These are phyloP conservation scores for Xerocomellus amylosporus DNA, from an alignment of 768 basidiomycete genomes.

Conservation along the genomic window DNA sequence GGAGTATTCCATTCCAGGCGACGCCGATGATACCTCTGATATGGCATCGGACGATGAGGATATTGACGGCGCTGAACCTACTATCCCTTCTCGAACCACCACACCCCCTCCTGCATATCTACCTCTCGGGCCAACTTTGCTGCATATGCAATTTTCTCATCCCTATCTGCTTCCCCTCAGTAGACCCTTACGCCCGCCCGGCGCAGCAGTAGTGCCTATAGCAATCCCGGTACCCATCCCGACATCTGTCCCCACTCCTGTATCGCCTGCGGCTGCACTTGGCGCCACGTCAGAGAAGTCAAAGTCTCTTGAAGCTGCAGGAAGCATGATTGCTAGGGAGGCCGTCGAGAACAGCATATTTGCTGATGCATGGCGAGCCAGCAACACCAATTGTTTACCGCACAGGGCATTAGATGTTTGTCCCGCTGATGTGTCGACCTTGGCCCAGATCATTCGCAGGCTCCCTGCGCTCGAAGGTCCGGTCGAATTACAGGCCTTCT, in stretches of 20 bases:
- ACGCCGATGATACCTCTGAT: constrained; percentile 39
- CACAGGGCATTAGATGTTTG: constrained; percentile 42
- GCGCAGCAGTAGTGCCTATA: constrained; percentile 46
- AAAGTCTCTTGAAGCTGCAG: constrained; percentile 66
- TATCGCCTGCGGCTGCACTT: constrained; percentile 73
- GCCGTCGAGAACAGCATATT: constrained; percentile 72
- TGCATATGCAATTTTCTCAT: constrained; percentile 70
- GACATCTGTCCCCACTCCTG: constrained; percentile 74
- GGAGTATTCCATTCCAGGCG: constrained; percentile 32
- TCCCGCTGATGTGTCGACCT: constrained; percentile 52
- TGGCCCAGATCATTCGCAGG: constrained; percentile 37
- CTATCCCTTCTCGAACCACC: constrained; percentile 47
- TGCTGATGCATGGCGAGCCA: constrained; percentile 62
- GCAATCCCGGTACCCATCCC: constrained; percentile 40
- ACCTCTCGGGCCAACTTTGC: constrained; percentile 64
- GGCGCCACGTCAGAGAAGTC: constrained; percentile 64
- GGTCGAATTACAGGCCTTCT: constrained; percentile 44
- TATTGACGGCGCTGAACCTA: constrained; percentile 28
- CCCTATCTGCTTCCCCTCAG: constrained; percentile 58
- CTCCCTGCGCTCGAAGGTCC: constrained; percentile 40
- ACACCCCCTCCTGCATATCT: constrained; percentile 73
- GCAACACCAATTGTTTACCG: constrained; percentile 23
- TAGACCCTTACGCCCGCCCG: constrained; percentile 58
- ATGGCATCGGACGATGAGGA: constrained; percentile 41
- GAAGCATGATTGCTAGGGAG: constrained; percentile 60